These are phyloP conservation scores for Salicornia ramosissima DNA, from an alignment of 148 eudicot genomes.

Conservation along the genomic window DNA sequence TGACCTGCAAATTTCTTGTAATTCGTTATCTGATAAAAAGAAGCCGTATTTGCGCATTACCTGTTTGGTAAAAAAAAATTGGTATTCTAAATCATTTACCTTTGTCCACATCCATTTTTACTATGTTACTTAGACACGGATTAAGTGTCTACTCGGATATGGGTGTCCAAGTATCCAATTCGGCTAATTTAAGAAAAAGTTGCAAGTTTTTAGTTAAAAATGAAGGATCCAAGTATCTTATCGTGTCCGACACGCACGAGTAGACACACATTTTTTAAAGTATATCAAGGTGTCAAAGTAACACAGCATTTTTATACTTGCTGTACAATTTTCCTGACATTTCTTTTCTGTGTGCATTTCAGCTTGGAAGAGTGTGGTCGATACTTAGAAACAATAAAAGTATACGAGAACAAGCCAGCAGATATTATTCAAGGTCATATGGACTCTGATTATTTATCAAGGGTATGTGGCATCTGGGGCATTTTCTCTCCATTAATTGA, in stretches of 20 bases:
- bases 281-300: no score
- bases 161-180: no score
- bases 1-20: background rate
- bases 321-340: background rate
- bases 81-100: background rate
- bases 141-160: no score
- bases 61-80: background rate
- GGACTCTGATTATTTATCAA: conserved; percentile 78
- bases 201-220: no score
- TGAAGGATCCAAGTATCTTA: no score
- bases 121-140: no score
- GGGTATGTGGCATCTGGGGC: conserved; percentile 40
- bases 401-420: conserved; percentile 90
- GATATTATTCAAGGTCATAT: conserved; percentile 93
- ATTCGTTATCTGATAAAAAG: background rate
- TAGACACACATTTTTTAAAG: no score
- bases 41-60: background rate
- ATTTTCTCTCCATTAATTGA: background rate
- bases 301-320: no score
- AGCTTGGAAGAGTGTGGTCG: conserved; percentile 99
- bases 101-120: background rate
- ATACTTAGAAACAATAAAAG: conserved; percentile 86
- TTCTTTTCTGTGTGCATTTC: conserved; percentile 16
- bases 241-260: no score
- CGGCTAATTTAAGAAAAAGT: no score